Evolutionary conservation across 306 rosid species (phyloP).

Genomic region (Lablab purpureus): DNA sequence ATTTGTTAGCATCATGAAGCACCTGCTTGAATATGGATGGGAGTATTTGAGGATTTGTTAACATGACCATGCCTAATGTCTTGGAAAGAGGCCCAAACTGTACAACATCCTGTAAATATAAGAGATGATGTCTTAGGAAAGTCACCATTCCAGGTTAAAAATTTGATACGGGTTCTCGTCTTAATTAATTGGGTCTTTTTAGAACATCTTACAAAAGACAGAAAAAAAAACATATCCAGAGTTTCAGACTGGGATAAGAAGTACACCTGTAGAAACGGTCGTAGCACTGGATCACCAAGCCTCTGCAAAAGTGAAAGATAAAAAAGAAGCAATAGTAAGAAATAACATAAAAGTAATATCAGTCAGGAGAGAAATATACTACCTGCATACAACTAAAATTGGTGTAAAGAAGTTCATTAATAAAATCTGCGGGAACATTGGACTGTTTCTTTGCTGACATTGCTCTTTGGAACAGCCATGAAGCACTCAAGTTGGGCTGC

Average conservation of each 20-base stretch:
- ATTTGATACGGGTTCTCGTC: slow-evolving; percentile 21
- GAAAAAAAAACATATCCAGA: slow-evolving; percentile 12
- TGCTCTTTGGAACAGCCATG: slow-evolving; percentile 99
- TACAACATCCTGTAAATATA: slow-evolving; percentile 81
- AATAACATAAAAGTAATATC: not conserved
- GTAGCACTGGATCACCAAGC: slow-evolving; percentile 92
- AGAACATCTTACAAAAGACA: slow-evolving; percentile 21
- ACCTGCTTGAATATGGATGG: slow-evolving; percentile 97
- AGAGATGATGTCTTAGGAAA: slow-evolving; percentile 18
- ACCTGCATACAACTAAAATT: slow-evolving; percentile 91
- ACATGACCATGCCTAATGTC: slow-evolving; percentile 90
- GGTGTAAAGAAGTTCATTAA: slow-evolving; percentile 83
- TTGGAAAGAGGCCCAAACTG: slow-evolving; percentile 92
- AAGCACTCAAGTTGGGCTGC: slow-evolving; percentile 95
- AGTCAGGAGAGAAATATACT: slow-evolving; percentile 22
- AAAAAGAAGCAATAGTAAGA: slow-evolving; percentile 5
- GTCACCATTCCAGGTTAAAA: slow-evolving; percentile 11
- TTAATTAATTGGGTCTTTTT: slow-evolving; percentile 20
- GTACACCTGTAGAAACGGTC: slow-evolving; percentile 91
- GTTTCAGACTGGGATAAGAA: slow-evolving; percentile 20
- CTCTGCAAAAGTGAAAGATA: slow-evolving; percentile 57
- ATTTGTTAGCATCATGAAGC: slow-evolving; percentile 21
- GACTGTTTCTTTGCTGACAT: slow-evolving; percentile 85
- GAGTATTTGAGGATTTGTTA: slow-evolving; percentile 82
- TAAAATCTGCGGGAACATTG: slow-evolving; percentile 78